Evolutionary conservation across 1,284 basidiomycete genomes (phyloP).

Genomic region (Trichosporon sp.): DNA sequence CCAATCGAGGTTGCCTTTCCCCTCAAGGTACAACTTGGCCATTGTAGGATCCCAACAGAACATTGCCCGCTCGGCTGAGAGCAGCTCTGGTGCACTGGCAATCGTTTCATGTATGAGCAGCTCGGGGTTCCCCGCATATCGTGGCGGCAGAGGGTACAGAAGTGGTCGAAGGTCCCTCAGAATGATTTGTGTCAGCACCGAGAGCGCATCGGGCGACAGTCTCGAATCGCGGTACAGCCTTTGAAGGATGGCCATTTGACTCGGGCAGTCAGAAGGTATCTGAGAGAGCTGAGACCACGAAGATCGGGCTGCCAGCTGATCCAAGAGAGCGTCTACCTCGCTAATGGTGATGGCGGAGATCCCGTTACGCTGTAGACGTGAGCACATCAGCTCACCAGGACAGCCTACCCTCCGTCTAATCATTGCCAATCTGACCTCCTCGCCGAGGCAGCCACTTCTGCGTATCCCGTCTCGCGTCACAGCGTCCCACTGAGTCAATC

Average conservation of each 20-base stretch:
- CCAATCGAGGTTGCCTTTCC: constrained; percentile 63
- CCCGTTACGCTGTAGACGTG: constrained; percentile 17
- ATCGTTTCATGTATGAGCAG: constrained; percentile 43
- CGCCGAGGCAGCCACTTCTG: constrained; percentile 69
- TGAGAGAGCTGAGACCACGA: constrained; percentile 62
- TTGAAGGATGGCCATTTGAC: constrained; percentile 32
- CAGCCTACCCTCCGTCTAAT: not conserved
- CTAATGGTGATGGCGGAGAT: constrained; percentile 41
- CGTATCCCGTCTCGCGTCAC: constrained; percentile 42
- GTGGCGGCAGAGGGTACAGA: constrained; percentile 65
- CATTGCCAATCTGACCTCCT: constrained; percentile 63
- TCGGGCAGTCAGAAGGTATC: constrained; percentile 10
- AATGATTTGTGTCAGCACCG: constrained; percentile 76
- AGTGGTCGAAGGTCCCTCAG: constrained; percentile 78
- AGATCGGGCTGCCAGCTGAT: constrained; percentile 71
- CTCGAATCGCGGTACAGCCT: constrained; percentile 33
- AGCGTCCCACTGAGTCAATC: constrained; percentile 62
- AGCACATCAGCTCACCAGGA: not conserved
- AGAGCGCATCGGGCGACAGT: constrained; percentile 65
- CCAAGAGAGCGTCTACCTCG: constrained; percentile 67
- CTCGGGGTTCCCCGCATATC: constrained; percentile 40
- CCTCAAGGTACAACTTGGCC: constrained; percentile 63
- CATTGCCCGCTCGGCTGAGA: constrained; percentile 70
- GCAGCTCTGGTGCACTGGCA: constrained; percentile 56
- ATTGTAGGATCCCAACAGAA: constrained; percentile 70